Conservation (phyloP, 306 rosid genomes). For the Oemleria cerasiformis region DNA sequence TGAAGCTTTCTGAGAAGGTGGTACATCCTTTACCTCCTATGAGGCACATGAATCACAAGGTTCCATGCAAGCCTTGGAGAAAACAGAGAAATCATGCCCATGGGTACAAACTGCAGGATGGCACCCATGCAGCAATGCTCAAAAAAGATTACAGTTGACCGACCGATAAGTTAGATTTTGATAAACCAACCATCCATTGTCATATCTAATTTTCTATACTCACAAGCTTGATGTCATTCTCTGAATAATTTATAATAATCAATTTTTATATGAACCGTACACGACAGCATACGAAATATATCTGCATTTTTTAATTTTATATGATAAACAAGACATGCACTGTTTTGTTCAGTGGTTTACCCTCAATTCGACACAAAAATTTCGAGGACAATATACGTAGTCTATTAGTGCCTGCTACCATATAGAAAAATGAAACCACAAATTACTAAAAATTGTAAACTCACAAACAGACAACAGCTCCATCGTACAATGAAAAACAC, state of each 20-base stretch:
- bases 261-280: constrained; percentile 8
- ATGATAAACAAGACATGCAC: constrained; percentile 27
- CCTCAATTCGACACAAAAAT: constrained; percentile 9
- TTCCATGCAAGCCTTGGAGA: background rate
- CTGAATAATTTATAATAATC: constrained; percentile 9
- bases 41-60: background rate
- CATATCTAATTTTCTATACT: background rate
- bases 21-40: background rate
- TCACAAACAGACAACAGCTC: constrained; percentile 31
- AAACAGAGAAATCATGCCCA: constrained; percentile 10
- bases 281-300: constrained; percentile 25
- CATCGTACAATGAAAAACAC: constrained; percentile 28
- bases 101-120: constrained; percentile 9
- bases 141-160: constrained; percentile 19
- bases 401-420: background rate
- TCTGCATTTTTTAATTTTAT: constrained; percentile 7
- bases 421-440: constrained; percentile 8
- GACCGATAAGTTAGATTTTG: constrained; percentile 8
- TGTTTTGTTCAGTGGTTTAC: constrained; percentile 32
- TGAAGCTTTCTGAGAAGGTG: background rate
- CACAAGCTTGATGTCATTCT: background rate
- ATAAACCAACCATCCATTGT: constrained; percentile 29
- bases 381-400: background rate
- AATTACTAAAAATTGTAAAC: constrained; percentile 15
- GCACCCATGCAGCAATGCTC: constrained; percentile 12